These are phyloP conservation scores for Physaria fendleri DNA, from an alignment of 345 rosid genomes.

Conservation along the genomic window DNA sequence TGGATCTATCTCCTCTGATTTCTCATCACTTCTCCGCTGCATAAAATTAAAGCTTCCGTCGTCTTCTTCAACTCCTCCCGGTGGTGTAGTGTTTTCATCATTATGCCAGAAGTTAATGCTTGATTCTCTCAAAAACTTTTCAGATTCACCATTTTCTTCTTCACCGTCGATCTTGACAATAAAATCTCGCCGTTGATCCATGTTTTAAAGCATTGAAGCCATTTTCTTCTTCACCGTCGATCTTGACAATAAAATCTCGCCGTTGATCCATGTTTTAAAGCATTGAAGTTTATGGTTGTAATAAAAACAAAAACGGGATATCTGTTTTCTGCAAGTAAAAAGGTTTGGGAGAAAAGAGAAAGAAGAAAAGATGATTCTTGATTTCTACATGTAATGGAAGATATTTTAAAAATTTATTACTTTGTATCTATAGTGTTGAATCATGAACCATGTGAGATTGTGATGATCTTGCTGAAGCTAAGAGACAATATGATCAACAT, in stretches of 20 bases:
- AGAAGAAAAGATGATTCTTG: slow-evolving; percentile 18
- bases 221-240: slow-evolving; percentile 25
- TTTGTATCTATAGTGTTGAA: neutral
- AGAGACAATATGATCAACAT: slow-evolving; percentile 13
- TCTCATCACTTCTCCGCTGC: slow-evolving; percentile 14
- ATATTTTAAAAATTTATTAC: slow-evolving; percentile 3
- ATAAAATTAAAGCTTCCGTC: slow-evolving; percentile 36
- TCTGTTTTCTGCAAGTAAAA: neutral
- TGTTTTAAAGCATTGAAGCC: slow-evolving; percentile 10
- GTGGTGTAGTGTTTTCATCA: slow-evolving; percentile 11
- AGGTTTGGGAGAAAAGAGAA: neutral
- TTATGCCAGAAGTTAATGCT: slow-evolving; percentile 49
- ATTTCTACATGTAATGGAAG: neutral
- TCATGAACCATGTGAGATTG: slow-evolving; percentile 26
- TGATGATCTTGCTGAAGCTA: slow-evolving; percentile 12
- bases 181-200: slow-evolving; percentile 38
- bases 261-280: slow-evolving; percentile 29
- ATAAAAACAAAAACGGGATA: neutral
- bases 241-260: slow-evolving; percentile 35
- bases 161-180: slow-evolving; percentile 35
- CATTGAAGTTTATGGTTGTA: neutral
- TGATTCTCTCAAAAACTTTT: slow-evolving; percentile 53
- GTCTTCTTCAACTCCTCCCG: neutral
- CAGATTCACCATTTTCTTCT: slow-evolving; percentile 2
- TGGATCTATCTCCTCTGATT: slow-evolving; percentile 42